phyloP scores from a whole-genome alignment of 257 asterid species.

The Salvia rosmarinus region DNA sequence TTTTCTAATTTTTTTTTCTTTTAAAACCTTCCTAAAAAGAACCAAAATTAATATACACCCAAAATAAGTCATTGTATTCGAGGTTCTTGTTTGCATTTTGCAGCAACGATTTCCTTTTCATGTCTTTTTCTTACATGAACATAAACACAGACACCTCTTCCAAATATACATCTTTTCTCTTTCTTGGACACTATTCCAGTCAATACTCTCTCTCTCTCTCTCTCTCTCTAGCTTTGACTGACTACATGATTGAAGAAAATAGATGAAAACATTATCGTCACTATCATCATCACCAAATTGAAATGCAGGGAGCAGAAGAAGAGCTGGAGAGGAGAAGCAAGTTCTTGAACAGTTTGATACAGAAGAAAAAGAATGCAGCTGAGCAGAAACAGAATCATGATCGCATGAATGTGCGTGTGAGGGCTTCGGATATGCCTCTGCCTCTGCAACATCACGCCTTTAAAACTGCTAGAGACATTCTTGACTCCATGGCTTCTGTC shows the following conservation, averaged over 20 bases:
- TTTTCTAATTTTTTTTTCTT: no score
- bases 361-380: slow-evolving; percentile 52
- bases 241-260: slow-evolving; percentile 17
- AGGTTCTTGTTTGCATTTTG: slow-evolving; percentile 36
- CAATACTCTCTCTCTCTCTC: slow-evolving; percentile 11
- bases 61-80: slow-evolving; percentile 33
- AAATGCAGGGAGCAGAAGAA: slow-evolving; percentile 81
- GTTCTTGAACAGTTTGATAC: slow-evolving; percentile 75
- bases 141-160: not conserved
- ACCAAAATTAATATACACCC: slow-evolving; percentile 28
- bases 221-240: no score
- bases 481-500: slow-evolving; percentile 60
- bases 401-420: slow-evolving; percentile 55
- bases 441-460: slow-evolving; percentile 76
- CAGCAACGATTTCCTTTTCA: slow-evolving; percentile 7
- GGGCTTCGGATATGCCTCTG: slow-evolving; percentile 81
- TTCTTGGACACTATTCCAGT: slow-evolving; percentile 10
- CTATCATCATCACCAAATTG: not conserved
- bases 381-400: slow-evolving; percentile 50
- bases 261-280: no score
- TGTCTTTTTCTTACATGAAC: slow-evolving; percentile 20
- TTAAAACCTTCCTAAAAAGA: slow-evolving; percentile 32
- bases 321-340: slow-evolving; percentile 90
- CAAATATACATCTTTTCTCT: not conserved
- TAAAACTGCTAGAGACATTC: slow-evolving; percentile 47